These are phyloP conservation scores for Cylindrodendrum hubeiense DNA, from an alignment of 2,329 filamentous ascomycete genomes.

Conservation along the genomic window DNA sequence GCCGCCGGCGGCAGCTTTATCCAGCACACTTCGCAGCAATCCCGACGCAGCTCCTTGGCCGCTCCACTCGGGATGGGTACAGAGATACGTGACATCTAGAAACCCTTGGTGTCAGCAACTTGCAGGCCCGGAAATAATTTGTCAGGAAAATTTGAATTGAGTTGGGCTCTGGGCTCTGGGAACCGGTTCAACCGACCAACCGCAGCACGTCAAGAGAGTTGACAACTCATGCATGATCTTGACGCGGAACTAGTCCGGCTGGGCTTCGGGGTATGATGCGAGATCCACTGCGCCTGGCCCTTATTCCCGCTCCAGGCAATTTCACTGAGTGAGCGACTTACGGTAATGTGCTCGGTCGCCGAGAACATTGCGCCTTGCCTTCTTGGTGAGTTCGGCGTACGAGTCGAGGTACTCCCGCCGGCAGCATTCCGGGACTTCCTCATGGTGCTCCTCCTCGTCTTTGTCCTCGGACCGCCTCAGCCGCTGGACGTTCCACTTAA, in stretches of 20 bases:
- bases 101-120: constrained; percentile 25
- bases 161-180: constrained; percentile 15
- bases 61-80: constrained; percentile 50
- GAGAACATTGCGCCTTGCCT: constrained; percentile 47
- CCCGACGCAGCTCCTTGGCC: constrained; percentile 51
- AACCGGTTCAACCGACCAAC: constrained; percentile 7
- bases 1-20: constrained; percentile 47
- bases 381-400: constrained; percentile 48
- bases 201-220: constrained; percentile 2
- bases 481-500: constrained; percentile 51
- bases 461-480: constrained; percentile 26
- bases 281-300: not conserved
- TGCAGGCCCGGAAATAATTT: constrained; percentile 12
- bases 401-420: constrained; percentile 48
- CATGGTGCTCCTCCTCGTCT: constrained; percentile 35
- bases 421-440: constrained; percentile 47
- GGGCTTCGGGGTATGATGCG: not conserved
- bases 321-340: constrained; percentile 45
- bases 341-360: constrained; percentile 50
- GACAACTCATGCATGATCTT: constrained; percentile 25
- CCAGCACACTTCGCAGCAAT: constrained; percentile 50
- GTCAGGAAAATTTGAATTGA: constrained; percentile 15
- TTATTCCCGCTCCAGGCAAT: constrained; percentile 10
- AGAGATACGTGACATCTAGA: constrained; percentile 55
- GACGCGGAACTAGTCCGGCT: constrained; percentile 1